Evolutionary conservation across 164 flowering plant genomes (phyloP).

Genomic region (Nelumbo lutea): DNA sequence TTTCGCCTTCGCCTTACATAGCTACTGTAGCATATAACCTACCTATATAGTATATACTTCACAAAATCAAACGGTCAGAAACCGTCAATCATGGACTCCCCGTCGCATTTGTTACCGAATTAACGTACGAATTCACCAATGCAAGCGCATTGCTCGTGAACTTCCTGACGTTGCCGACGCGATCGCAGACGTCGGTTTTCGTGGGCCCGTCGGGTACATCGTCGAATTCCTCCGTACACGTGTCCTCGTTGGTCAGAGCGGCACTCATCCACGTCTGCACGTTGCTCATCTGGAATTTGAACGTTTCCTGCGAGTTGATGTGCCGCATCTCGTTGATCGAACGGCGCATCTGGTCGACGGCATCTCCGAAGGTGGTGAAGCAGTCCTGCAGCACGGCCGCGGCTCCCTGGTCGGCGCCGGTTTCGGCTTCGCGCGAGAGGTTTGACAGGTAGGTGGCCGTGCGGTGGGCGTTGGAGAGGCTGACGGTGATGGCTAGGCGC

Average conservation of each 20-base stretch:
- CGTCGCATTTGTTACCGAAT: conserved; percentile 8
- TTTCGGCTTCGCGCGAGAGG: conserved; percentile 35
- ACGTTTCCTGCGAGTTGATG: conserved; percentile 22
- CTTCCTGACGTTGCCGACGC: conserved; percentile 35
- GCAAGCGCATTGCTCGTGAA: conserved; percentile 89
- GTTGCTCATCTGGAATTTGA: conserved; percentile 67
- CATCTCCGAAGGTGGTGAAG: conserved; percentile 50
- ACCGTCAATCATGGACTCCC: conserved; percentile 12
- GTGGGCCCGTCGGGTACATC: conserved; percentile 36
- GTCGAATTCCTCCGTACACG: conserved; percentile 79
- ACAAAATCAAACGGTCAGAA: conserved; percentile 1
- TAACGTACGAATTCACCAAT: conserved; percentile 52
- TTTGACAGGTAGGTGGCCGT: conserved; percentile 34
- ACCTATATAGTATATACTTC: not conserved
- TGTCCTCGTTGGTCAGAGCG: conserved; percentile 78
- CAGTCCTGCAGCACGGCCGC: conserved; percentile 70
- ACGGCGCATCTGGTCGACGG: conserved; percentile 56
- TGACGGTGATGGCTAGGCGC: conserved; percentile 46
- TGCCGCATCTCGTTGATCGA: conserved; percentile 60
- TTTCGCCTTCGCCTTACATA: not conserved
- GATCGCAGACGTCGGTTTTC: conserved; percentile 40
- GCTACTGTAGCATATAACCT: not conserved
- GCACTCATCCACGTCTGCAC: conserved; percentile 99
- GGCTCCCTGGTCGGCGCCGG: conserved; percentile 35
- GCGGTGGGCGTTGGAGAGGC: conserved; percentile 37